Evolutionary conservation across 352 stramenopile genomes (phyloP), one percentile per base, ranked within the genome.

Genomic region (Phytophthora nicotianae): DNA sequence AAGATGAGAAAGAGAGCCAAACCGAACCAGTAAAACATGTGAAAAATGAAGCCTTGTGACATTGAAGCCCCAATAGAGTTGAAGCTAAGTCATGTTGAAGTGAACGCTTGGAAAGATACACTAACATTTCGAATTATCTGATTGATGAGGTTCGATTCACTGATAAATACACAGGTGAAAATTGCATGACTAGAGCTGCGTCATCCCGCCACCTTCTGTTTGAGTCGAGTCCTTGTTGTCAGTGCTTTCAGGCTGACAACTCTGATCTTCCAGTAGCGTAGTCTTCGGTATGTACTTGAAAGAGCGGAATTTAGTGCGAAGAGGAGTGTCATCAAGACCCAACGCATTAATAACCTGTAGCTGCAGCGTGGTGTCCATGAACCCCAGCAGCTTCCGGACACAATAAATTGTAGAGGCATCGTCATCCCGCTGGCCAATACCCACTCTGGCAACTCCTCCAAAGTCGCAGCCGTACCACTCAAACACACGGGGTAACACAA

Each of bases 391-490:
- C 65, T 93, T 93, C 33, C 86, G 79, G 26, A 83, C 79, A 32
- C 83, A 94, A 32, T 86, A 71, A 29, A 89, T 29, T n/a, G 68
- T 64, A 14, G 74, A 74, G 27, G 68, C 19, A 32, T 65, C 42
- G 17, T 37, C 47, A 40, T 57, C 67, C 7, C 68, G 45, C 24
- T 73, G 65, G 27, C 74, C 67, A 32, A 29, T 7, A 32, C 17
- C 27, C 19, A 26, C 27, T 35, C 43, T 57, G 5, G 52, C 49
- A 48, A 41, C 54, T 23, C 58, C 50, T 17, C 58, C 32, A 53
- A 88, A 94, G 65, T 96, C 87, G 27, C 76, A 60, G 2, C 75
- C 70, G 56, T 92, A 92, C 81, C 83, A 91, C 47, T 92, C 82
- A 48, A 77, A 96, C 11, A 94, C 65, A 29, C 77, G 78, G 21